Evolutionary conservation across 441 rosid genomes (phyloP), one percentile per base, ranked within the genome.

Genomic region (Pelargonium australe): DNA sequence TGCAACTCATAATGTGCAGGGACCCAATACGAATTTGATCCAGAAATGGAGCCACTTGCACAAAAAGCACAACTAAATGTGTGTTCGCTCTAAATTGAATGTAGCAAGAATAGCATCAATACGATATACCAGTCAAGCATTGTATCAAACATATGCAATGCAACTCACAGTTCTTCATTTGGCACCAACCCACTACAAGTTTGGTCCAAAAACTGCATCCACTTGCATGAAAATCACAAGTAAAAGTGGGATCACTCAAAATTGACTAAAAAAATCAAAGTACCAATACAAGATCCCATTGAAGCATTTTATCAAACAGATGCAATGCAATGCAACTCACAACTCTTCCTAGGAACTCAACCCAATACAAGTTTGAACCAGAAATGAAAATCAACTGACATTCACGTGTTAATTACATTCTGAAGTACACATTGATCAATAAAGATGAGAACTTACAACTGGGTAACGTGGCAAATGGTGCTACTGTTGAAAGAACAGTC

Each of bases 381-480:
- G 8, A 31, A 7, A 37, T 37, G 41, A 37, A 37, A 37, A 37
- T 37, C 41, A 37, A 37, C 41, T 37, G 7, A 37, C 7, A 37
- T 37, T 37, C 41, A 37, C 41, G 41, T 37, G 5, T 37, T 37
- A 0, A 37, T 5, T 37, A 6, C 41, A 6, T 5, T 37, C 41
- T 37, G 41, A 37, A 37, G 41, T 6, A 37, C 41, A 37, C 7
- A 37, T 37, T 37, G 41, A 11, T 49, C 3, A n/a, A 11, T 2
- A 60, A 7, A 16, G 9, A 7, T 5, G n/a, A 12, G 44, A 20
- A 66, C 76, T 63, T 80, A 86, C 95, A 89, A 71, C 13, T 78
- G 73, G 17, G 74, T 72, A 68, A 89, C 83, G 74, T 78, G 95
- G 75, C 95, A 89, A 70, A 75, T 63, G 20, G 89, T 72, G 71